Evolutionary conservation across 2,329 filamentous ascomycete species (phyloP), one percentile per base, ranked within the genome.

Genomic region (Trichoderma atroviride): DNA sequence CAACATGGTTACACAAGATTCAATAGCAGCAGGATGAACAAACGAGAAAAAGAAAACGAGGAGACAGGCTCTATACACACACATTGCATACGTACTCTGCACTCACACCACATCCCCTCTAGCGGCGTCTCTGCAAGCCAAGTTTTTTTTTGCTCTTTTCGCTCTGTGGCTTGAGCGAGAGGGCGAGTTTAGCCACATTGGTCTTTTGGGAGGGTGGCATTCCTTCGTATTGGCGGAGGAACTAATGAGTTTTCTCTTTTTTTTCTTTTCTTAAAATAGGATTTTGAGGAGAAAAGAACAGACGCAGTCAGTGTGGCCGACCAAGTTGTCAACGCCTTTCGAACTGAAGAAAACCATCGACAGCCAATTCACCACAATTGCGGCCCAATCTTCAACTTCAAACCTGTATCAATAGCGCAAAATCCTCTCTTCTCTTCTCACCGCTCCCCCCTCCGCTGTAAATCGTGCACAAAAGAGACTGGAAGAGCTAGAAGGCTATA

Each of bases 141-240:
- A 43, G 27, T 40, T 37, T 37, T 27, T 6, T 33, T 40, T 14
- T 10, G n/a, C n/a, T n/a, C n/a, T n/a, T n/a, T n/a, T n/a, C n/a
- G 14, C 2, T 47, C 29, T 68, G 65, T 60, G 56, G 65, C 65
- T 61, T 47, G n/a, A 29, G 33, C 14, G n/a, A 11, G n/a, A n/a
- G 40, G 4, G 33, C 33, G 33, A 35, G 33, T 9, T 19, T 43
- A 43, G 40, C 40, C 40, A n/a, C 40, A 43, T 43, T n/a, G 40
- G 40, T n/a, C 40, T 24, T 50, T 50, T 50, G 47, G 57, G 35
- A 50, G 65, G 65, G 65, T 68, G 57, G 52, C 65, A 68, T 68
- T 68, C 57, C 47, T 68, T 68, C 65, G 65, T 68, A 68, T 68
- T n/a, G 56, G 65, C 47, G 57, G 55, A 67, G 47, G 7, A 50